These are phyloP conservation scores for Ogataea parapolymorpha DNA, from an alignment of 805 yeast species.

Conservation along the genomic window DNA sequence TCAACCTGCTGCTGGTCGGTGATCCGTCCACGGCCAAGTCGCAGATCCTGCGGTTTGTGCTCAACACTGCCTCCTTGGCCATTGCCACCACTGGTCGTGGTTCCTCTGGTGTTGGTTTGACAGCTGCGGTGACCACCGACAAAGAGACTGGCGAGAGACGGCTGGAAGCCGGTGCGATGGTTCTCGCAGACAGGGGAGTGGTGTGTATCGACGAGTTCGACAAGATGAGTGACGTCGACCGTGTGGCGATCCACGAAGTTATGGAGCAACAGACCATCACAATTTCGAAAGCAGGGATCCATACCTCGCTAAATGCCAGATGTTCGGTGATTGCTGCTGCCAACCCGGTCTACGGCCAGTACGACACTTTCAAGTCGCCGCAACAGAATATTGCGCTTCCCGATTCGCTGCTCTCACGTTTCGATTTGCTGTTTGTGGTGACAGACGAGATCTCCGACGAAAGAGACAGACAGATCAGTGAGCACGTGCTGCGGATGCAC, in stretches of 20 bases:
- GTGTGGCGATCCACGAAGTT: conserved; percentile 98
- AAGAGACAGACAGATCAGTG: conserved; percentile 83
- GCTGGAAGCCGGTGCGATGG: conserved; percentile 99
- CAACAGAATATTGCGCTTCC: conserved; percentile 96
- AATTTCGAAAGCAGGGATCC: conserved; percentile 97
- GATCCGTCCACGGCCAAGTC: conserved; percentile 99
- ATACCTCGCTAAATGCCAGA: conserved; percentile 92
- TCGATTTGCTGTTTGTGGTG: conserved; percentile 90
- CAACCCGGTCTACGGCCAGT: conserved; percentile 95
- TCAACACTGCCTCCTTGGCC: conserved; percentile 92
- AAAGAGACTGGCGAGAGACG: conserved; percentile 96
- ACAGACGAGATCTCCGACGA: conserved; percentile 90
- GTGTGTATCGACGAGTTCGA: conserved; percentile 99
- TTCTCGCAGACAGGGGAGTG: conserved; percentile 92
- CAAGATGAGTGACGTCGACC: conserved; percentile 93
- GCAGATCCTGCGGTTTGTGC: conserved; percentile 88
- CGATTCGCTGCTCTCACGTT: conserved; percentile 93
- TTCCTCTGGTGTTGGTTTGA: conserved; percentile 99
- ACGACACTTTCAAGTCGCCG: conserved; percentile 93
- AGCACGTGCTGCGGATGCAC: conserved; percentile 93
- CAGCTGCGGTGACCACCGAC: conserved; percentile 97
- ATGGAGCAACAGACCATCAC: conserved; percentile 99
- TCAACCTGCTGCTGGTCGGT: conserved; percentile 94
- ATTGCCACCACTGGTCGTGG: conserved; percentile 99
- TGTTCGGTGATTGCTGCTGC: conserved; percentile 98